These are phyloP conservation scores for Exophiala alcalophila DNA, from an alignment of 2,329 filamentous ascomycete species.

Conservation along the genomic window DNA sequence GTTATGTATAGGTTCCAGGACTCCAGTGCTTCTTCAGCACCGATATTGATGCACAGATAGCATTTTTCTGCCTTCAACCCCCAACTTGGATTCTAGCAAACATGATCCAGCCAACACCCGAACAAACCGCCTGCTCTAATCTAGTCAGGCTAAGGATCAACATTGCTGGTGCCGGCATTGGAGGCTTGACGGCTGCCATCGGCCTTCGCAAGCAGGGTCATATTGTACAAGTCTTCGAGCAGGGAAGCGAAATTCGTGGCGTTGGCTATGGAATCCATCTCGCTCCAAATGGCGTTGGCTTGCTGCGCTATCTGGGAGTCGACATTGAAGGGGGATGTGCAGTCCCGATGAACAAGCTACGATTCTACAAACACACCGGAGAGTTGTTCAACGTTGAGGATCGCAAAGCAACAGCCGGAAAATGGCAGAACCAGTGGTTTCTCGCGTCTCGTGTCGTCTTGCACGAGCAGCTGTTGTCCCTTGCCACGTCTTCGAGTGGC, in stretches of 20 bases:
- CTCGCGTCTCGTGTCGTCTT: not conserved
- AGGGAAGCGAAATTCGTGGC: not conserved
- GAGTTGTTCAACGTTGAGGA: constrained; percentile 1
- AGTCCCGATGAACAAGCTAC: no score
- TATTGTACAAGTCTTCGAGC: constrained; percentile 34
- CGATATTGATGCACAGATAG: no score
- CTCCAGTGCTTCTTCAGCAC: no score
- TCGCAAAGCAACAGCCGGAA: constrained; percentile 1
- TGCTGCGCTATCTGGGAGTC: constrained; percentile 8
- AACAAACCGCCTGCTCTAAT: no score
- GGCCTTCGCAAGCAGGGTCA: constrained; percentile 54
- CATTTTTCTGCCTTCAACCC: no score
- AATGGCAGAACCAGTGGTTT: not conserved
- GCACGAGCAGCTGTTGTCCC: not conserved
- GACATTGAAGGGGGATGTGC: constrained; percentile 4
- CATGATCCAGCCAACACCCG: no score
- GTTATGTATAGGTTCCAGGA: no score
- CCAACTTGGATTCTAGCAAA: no score
- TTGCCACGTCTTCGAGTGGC: not conserved
- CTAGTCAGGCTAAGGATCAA: constrained; percentile 33
- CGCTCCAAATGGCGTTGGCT: constrained; percentile 1
- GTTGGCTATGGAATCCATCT: constrained; percentile 3
- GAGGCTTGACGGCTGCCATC: constrained; percentile 41
- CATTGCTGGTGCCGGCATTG: constrained; percentile 38
- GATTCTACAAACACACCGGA: constrained; percentile 5